Evolutionary conservation across 2,329 filamentous ascomycete genomes (phyloP).

Genomic region (Zymoseptoria crescenta): DNA sequence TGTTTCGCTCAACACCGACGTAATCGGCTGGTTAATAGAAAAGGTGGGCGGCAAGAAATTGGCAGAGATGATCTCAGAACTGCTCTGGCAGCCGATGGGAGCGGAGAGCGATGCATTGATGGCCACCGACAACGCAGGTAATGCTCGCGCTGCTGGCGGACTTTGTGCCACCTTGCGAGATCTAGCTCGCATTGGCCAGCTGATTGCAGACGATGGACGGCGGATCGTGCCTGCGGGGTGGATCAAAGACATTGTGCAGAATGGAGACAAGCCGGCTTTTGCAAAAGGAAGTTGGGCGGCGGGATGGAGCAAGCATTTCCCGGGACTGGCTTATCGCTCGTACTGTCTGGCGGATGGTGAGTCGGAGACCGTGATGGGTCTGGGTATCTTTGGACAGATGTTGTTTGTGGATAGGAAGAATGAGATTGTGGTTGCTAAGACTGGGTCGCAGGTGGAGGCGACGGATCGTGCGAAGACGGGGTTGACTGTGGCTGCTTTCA

Average conservation of each 20-base stretch:
- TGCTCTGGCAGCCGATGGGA: constrained; percentile 21
- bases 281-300: constrained; percentile 8
- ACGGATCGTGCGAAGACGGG: constrained; percentile 5
- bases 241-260: constrained; percentile 16
- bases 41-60: constrained; percentile 13
- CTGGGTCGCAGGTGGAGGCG: constrained; percentile 7
- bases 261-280: constrained; percentile 10
- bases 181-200: constrained; percentile 16
- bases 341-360: constrained; percentile 10
- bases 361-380: constrained; percentile 9
- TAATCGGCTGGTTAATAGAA: constrained; percentile 21
- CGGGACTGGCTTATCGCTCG: constrained; percentile 12
- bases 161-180: constrained; percentile 18
- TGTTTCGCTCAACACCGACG: constrained; percentile 18
- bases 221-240: constrained; percentile 15
- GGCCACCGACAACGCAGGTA: constrained; percentile 14
- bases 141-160: constrained; percentile 16
- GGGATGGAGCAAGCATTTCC: constrained; percentile 1
- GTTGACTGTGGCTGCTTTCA: constrained; percentile 9
- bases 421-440: constrained; percentile 21
- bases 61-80: constrained; percentile 12
- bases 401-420: constrained; percentile 17
- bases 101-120: constrained; percentile 18
- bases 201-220: constrained; percentile 9
- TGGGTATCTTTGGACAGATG: constrained; percentile 18